Evolutionary conservation across 306 rosid species (phyloP).

Genomic region (Hippophae tibetana): DNA sequence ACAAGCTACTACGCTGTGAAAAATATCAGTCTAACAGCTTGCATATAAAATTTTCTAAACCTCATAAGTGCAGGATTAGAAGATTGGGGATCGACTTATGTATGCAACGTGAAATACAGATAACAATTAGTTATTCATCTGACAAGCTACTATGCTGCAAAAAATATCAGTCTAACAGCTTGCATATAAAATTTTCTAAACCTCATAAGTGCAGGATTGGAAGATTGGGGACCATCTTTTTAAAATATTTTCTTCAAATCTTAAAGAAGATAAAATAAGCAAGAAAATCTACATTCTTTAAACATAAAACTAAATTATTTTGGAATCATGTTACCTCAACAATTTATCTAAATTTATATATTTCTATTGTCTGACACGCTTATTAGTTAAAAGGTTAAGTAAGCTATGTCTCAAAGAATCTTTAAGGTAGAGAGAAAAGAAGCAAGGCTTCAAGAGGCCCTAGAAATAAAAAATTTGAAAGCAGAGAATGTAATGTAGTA

Average conservation of each 20-base stretch:
- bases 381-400: neutral
- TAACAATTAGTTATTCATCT: neutral
- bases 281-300: slow-evolving; percentile 3
- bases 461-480: neutral
- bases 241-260: slow-evolving; percentile 7
- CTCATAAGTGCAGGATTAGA: slow-evolving; percentile 8
- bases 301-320: neutral
- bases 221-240: slow-evolving; percentile 4
- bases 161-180: slow-evolving; percentile 2
- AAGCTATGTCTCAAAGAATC: neutral
- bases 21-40: slow-evolving; percentile 2
- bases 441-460: slow-evolving; percentile 3
- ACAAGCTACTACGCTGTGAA: neutral
- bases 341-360: slow-evolving; percentile 1
- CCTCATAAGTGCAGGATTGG: slow-evolving; percentile 8
- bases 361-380: neutral
- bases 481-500: slow-evolving; percentile 1
- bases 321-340: neutral
- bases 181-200: slow-evolving; percentile 9
- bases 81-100: neutral
- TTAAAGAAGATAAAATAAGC: neutral
- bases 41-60: slow-evolving; percentile 9
- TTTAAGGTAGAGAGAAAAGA: neutral
- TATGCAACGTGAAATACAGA: neutral
- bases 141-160: neutral